phyloP scores from a whole-genome alignment of 108 stramenopile genomes.

The Bacterosira constricta region DNA sequence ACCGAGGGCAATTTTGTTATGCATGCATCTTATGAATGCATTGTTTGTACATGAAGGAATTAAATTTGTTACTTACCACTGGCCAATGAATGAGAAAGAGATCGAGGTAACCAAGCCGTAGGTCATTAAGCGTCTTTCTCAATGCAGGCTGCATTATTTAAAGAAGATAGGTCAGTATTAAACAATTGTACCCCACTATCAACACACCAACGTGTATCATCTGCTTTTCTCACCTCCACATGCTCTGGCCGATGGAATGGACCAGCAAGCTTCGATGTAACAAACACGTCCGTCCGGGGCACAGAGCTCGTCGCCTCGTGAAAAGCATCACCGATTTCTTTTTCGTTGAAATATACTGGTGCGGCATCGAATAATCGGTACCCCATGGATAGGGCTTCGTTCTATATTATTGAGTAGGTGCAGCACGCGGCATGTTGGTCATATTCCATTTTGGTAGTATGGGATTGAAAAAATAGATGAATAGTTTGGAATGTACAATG shows the following conservation, averaged over 20 bases:
- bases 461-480: not conserved
- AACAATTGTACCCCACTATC: not conserved
- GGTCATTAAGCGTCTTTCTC: conserved; percentile 74
- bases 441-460: too few relatives aligned
- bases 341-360: conserved; percentile 81
- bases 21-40: too few relatives aligned
- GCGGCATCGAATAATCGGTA: conserved; percentile 77
- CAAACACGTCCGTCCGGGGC: conserved; percentile 70
- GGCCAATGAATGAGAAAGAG: conserved; percentile 92
- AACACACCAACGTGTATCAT: too few relatives aligned
- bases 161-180: too few relatives aligned
- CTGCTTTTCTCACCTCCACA: too few relatives aligned
- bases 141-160: conserved; percentile 45
- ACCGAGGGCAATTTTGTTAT: too few relatives aligned
- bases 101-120: conserved; percentile 89
- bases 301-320: conserved; percentile 41
- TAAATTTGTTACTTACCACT: too few relatives aligned
- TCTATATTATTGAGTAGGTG: not conserved
- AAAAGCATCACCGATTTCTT: conserved; percentile 70
- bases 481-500: too few relatives aligned
- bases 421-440: not conserved
- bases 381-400: conserved; percentile 54
- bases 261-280: conserved; percentile 85
- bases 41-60: too few relatives aligned
- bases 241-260: conserved; percentile 82